Evolutionary conservation across 495 filamentous ascomycete genomes (phyloP), one percentile per base, ranked within the genome.

Genomic region (Penicillium chermesinum): DNA sequence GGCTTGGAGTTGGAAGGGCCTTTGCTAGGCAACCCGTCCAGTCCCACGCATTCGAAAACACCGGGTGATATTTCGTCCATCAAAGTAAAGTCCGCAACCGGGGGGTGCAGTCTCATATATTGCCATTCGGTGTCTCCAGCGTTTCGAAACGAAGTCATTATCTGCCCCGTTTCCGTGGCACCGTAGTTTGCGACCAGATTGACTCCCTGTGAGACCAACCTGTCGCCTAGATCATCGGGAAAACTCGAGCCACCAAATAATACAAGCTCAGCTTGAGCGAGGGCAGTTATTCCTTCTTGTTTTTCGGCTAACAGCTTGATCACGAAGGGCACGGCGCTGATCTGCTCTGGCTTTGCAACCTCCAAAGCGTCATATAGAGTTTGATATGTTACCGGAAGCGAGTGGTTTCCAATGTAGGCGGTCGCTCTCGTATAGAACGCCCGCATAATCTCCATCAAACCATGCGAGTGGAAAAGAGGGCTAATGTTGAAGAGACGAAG

Each of bases 51-150:
- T 52, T 88, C 85, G 8, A 70, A 74, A 3, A 81, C 44, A 0
- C 69, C 74, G n/a, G 77, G 71, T 1, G 65, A 71, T 41, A 72
- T 71, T 38, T 69, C 60, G 50, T 85, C 80, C 54, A 88, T 85
- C 0, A 62, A 48, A 7, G 84, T 56, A 17, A 55, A 58, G 13
- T 63, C 51, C 1, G 69, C 63, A 7, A 72, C 61, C 3, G 54
- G 55, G 0, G 61, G 54, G 17, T 55, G 56, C 2, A 66, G 58
- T 12, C 84, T 72, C 18, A 88, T 67, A 49, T 84, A 87, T 46
- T 86, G 74, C 84, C 83, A 88, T n/a, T 78, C 75, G 34, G 68
- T 78, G 49, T 88, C 85, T 1, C 55, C 62, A 3, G 51, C 49
- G 7, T 56, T 39, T 2, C 71, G 53, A 43, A 73, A 68, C 0